Evolutionary conservation across 2,329 filamentous ascomycete genomes (phyloP).

Genomic region (Colletotrichum noveboracense): DNA sequence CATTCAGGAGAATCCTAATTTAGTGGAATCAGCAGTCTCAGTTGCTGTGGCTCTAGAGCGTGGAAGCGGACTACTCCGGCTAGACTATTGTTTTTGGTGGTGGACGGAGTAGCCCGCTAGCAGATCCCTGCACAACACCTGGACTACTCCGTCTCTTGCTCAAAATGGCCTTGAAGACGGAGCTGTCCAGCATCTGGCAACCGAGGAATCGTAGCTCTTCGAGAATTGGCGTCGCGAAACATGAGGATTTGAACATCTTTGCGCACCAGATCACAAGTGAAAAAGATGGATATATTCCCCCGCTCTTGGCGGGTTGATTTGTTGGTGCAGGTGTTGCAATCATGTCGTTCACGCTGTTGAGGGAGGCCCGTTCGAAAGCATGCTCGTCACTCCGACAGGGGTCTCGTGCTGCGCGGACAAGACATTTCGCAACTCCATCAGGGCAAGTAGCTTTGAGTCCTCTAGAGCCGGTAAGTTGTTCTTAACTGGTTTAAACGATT

Average conservation of each 20-base stretch:
- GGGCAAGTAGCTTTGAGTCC: slow-evolving; percentile 24
- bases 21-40: neutral
- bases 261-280: neutral
- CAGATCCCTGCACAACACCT: neutral
- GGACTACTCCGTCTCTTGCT: neutral
- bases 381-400: neutral
- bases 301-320: neutral
- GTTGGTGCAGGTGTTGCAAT: neutral
- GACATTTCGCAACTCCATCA: neutral
- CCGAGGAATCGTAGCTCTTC: neutral
- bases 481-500: neutral
- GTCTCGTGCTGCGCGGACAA: neutral
- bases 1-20: neutral
- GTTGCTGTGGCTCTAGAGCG: neutral
- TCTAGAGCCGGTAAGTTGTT: slow-evolving; percentile 20
- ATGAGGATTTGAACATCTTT: neutral
- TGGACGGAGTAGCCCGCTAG: neutral
- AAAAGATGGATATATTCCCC: neutral
- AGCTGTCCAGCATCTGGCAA: neutral
- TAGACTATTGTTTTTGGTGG: neutral
- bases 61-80: neutral
- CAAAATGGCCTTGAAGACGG: neutral
- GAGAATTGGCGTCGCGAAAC: neutral
- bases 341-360: neutral
- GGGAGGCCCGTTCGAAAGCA: neutral